Base-by-base conservation (phyloP, 1,139 yeast genomes). In the Geotrichum reessii region DNA sequence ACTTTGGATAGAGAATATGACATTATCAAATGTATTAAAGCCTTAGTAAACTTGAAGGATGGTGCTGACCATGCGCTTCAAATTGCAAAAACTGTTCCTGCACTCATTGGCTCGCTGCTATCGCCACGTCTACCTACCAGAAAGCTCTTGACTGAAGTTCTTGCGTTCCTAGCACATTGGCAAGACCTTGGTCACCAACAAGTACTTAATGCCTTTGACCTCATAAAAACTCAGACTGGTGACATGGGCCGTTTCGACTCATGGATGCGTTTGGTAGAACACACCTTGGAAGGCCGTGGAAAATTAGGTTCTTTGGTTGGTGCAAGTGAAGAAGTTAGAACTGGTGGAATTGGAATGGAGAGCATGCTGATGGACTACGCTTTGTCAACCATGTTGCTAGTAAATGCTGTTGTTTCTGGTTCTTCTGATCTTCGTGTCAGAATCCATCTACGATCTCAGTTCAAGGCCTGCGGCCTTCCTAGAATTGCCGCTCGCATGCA, bases 301-400 rank as follows among this genome's bases (percentile, higher is more conserved):
- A 86, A 84, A 66, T 79, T 87, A 79, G 96, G 97, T 17, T 88
- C 97, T 0, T 74, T 86, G 65, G 98, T 93, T 8, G 97, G 97
- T 1, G 96, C 97, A 0, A 85, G 92, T 62, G 95, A 87, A n/a
- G 98, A 93, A 64, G 78, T 85, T 58, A 84, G 84, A 62, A 76
- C 82, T 14, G 78, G 82, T 9, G 89, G 90, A 0, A 70, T 79
- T 1, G 74, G 78, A 2, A 81, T 85, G 49, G 97, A 91, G 67
- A 83, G 82, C 63, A 84, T 87, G 57, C 78, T 93, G 31, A 75
- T 85, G 65, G 97, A 92, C 63, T 93, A 92, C 71, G 84, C 93
- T 42, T 77, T 86, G 54, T 82, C 92, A 19, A 86, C 96, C 0
- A 79, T 92, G 80, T 76, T 90, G 47, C 79, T 93, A 61, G 81